Base-by-base conservation (phyloP, 2,329 filamentous ascomycete genomes). In the Fusarium newnesense region DNA sequence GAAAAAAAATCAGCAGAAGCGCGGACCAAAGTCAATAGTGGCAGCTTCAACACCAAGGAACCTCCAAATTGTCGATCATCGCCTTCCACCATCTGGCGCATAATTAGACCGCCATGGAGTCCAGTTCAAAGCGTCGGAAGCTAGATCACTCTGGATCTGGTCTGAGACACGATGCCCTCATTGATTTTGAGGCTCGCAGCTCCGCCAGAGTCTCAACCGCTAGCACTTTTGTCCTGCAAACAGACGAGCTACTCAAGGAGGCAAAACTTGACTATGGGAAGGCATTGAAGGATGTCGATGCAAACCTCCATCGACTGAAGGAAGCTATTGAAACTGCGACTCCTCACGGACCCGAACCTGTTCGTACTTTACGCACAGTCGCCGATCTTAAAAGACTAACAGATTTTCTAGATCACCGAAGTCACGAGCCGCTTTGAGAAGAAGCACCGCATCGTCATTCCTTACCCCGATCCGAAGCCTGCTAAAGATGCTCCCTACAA, bases 401-500 rank as follows among this genome's bases (percentile, higher is more conserved):
- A 42, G 26, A 46, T n/a, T 56, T 67, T 53, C 49, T 73, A 94
- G 92, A 87, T 96, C 59, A 75, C 83, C 39, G 90, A 96, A 75
- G 94, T 94, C 13, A 86, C 85, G 0, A 85, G 91, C 78, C 89
- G 88, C 69, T 88, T 94, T 76, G 90, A 93, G 75, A 92, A 91
- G 81, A 86, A 87, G 44, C 86, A 91, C 78, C 90, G 89, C 54
- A 87, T 97, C 65, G 82, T 85, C n/a, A 88, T 97, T 53, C 96
- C 96, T 1, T 98, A 94, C 78, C 94, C 96, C 21, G 87, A 92
- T n/a, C 95, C 95, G 24, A 90, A 87, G 57, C 95, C 96, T 4
- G 85, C 89, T 16, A 90, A 90, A 77, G 92, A 96, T 80, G 90
- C 91, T 37, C 92, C 93, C 59, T 97, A 97, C 83, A 95, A 94